Percentiles rank a stretch among this genome's conserved stretches.
phyloP scores from a whole-genome alignment of 2,329 filamentous ascomycete genomes.

The Pseudogymnoascus sp. region DNA sequence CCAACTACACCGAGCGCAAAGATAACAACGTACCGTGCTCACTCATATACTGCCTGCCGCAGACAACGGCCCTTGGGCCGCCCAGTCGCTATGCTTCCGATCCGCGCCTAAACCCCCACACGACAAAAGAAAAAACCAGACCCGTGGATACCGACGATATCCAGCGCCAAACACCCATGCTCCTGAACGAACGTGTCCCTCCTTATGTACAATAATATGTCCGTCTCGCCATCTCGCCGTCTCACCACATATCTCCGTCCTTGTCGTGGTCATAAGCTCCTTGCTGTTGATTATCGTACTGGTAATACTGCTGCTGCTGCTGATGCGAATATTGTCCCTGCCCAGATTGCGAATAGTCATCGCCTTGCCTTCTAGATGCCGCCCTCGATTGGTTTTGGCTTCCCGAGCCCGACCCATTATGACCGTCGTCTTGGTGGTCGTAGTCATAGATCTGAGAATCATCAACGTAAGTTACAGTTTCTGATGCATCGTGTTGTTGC shows the following conservation, averaged over 20 bases:
- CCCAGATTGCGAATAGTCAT: slow-evolving; percentile 13
- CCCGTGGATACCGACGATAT: not conserved
- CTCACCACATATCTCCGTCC: slow-evolving; percentile 4
- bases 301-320: slow-evolving; percentile 12
- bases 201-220: slow-evolving; percentile 5
- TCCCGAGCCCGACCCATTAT: slow-evolving; percentile 12
- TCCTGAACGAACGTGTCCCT: not conserved
- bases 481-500: slow-evolving; percentile 27
- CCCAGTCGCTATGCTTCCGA: slow-evolving; percentile 7
- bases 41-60: not conserved
- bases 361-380: slow-evolving; percentile 12
- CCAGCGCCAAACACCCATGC: slow-evolving; percentile 8
- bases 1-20: not conserved
- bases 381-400: slow-evolving; percentile 12
- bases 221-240: not conserved
- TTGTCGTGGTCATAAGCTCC: not conserved
- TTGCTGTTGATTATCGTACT: slow-evolving; percentile 8
- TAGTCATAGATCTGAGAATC: slow-evolving; percentile 45
- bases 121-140: slow-evolving; percentile 1
- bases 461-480: slow-evolving; percentile 37
- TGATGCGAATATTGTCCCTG: slow-evolving; percentile 18
- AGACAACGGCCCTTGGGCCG: not conserved
- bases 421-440: slow-evolving; percentile 31
- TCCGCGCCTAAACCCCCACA: not conserved
- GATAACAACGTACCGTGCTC: slow-evolving; percentile 8